Evolutionary conservation across 2,329 filamentous ascomycete species (phyloP).

Genomic region (Penicillium polonicum): DNA sequence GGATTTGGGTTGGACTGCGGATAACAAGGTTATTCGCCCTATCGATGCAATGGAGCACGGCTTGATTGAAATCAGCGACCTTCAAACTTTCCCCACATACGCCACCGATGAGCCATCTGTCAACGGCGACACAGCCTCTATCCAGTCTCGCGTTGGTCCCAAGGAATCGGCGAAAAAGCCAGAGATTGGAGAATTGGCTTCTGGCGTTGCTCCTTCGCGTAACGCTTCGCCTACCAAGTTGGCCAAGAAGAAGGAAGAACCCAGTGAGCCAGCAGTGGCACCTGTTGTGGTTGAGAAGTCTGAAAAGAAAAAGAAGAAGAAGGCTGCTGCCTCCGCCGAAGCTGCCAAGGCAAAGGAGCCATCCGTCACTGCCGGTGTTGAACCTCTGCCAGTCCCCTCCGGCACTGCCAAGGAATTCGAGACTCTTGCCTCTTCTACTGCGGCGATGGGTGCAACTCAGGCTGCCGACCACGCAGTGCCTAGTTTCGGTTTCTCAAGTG

Average conservation of each 20-base stretch:
- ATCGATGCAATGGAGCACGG: slow-evolving; percentile 74
- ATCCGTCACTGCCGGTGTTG: slow-evolving; percentile 16
- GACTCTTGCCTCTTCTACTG: slow-evolving; percentile 17
- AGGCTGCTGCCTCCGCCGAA: slow-evolving; percentile 35
- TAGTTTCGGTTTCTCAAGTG: slow-evolving; percentile 47
- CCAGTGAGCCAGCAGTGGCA: slow-evolving; percentile 24
- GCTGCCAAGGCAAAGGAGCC: slow-evolving; percentile 47
- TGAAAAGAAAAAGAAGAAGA: slow-evolving; percentile 72
- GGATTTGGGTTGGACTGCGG: slow-evolving; percentile 86
- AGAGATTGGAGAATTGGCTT: slow-evolving; percentile 25
- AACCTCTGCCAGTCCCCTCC: slow-evolving; percentile 10
- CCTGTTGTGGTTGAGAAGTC: slow-evolving; percentile 52
- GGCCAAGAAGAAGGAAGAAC: slow-evolving; percentile 45
- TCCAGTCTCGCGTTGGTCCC: slow-evolving; percentile 38
- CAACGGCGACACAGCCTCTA: slow-evolving; percentile 43
- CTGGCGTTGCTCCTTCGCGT: slow-evolving; percentile 27
- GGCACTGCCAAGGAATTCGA: slow-evolving; percentile 11
- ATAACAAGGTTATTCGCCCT: slow-evolving; percentile 80
- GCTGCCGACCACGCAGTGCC: slow-evolving; percentile 20
- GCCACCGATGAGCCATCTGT: slow-evolving; percentile 44
- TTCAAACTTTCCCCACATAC: slow-evolving; percentile 53
- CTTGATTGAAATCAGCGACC: slow-evolving; percentile 70
- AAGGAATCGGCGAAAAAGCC: slow-evolving; percentile 43
- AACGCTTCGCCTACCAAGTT: slow-evolving; percentile 43
- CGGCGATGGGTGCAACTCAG: slow-evolving; percentile 15